A percentile compares a stretch with the other conserved stretches of the same genome.
Conservation (phyloP, 306 rosid genomes). For the Vigna unguiculata region DNA sequence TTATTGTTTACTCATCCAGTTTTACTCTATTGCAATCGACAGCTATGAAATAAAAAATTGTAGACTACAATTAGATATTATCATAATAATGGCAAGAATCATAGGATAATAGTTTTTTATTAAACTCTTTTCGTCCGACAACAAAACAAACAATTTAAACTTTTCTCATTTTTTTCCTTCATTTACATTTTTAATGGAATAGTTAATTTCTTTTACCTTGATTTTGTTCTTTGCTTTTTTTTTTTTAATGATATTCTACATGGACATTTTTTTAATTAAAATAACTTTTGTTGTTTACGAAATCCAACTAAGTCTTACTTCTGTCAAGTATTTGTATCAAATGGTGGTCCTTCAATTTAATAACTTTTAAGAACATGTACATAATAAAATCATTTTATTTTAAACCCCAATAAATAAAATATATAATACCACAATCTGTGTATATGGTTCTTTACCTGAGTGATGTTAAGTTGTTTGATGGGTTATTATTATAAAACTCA, state of each 20-base stretch:
- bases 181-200: conserved; percentile 18
- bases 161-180: conserved; percentile 9
- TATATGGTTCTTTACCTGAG: not conserved
- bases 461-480: conserved; percentile 17
- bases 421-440: conserved; percentile 6
- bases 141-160: conserved; percentile 36
- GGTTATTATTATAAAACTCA: not conserved
- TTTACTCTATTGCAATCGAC: conserved; percentile 24
- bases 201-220: conserved; percentile 14
- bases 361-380: not conserved
- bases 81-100: conserved; percentile 1
- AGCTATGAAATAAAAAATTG: conserved; percentile 31
- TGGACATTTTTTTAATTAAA: not conserved
- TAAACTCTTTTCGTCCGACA: conserved; percentile 41
- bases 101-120: not conserved
- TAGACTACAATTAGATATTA: conserved; percentile 24
- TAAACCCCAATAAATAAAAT: not conserved
- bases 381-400: not conserved
- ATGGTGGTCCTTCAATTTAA: conserved; percentile 5
- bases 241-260: not conserved
- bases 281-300: conserved; percentile 34
- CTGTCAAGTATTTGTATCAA: conserved; percentile 36
- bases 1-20: conserved; percentile 11
- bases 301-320: conserved; percentile 24
- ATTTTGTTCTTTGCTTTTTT: conserved; percentile 11